Evolutionary conservation across 2,329 filamentous ascomycete genomes (phyloP).

Genomic region (Fusarium verrucosum): DNA sequence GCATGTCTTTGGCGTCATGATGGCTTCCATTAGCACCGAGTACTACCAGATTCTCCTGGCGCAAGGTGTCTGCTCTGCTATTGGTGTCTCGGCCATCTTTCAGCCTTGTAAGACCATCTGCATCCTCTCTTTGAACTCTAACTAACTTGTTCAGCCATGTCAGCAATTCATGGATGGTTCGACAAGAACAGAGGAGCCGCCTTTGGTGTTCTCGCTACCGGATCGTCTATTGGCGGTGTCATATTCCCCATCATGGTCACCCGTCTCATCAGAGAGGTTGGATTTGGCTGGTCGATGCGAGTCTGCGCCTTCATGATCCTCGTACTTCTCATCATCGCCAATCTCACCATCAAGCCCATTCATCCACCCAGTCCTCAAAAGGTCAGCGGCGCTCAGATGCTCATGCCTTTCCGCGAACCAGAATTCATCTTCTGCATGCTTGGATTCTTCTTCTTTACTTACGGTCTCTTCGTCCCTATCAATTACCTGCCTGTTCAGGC

Average conservation of each 20-base stretch:
- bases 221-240: slow-evolving; percentile 52
- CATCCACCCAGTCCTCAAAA: slow-evolving; percentile 42
- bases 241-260: slow-evolving; percentile 54
- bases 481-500: slow-evolving; percentile 50
- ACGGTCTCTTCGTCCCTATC: slow-evolving; percentile 51
- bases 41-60: slow-evolving; percentile 55
- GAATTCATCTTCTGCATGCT: slow-evolving; percentile 46
- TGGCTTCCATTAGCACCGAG: slow-evolving; percentile 61
- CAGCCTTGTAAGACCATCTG: slow-evolving; percentile 38
- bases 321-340: slow-evolving; percentile 46
- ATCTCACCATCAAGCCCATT: slow-evolving; percentile 43
- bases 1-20: slow-evolving; percentile 71
- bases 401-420: slow-evolving; percentile 46
- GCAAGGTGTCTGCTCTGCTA: slow-evolving; percentile 51
- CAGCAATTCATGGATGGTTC: slow-evolving; percentile 49
- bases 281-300: slow-evolving; percentile 55
- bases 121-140: fast-evolving
- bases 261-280: slow-evolving; percentile 48
- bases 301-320: slow-evolving; percentile 52
- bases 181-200: slow-evolving; percentile 47
- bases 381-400: slow-evolving; percentile 45
- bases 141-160: slow-evolving; percentile 39
- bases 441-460: slow-evolving; percentile 50
- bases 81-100: slow-evolving; percentile 50
- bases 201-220: slow-evolving; percentile 50